These are phyloP conservation scores for Coemansia reversa DNA, from an alignment of 192 early-diverging fungal genomes.

Conservation along the genomic window DNA sequence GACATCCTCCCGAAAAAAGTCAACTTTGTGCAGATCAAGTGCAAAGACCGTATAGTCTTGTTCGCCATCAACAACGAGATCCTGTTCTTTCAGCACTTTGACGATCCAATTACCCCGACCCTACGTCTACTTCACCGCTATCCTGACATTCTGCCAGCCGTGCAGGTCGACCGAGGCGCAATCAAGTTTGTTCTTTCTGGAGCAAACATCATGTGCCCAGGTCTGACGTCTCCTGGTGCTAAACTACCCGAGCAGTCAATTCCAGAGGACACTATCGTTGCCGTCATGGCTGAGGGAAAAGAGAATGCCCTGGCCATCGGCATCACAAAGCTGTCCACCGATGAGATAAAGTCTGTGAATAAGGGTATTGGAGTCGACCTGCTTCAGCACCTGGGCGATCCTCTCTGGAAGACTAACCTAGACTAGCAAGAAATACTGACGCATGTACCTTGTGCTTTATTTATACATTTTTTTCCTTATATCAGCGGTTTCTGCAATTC, in stretches of 20 bases:
- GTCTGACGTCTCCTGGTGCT: slow-evolving; percentile 91
- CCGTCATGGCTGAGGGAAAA: slow-evolving; percentile 94
- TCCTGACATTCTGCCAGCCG: slow-evolving; percentile 84
- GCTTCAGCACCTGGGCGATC: slow-evolving; percentile 85
- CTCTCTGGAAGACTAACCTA: slow-evolving; percentile 66
- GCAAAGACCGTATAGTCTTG: slow-evolving; percentile 86
- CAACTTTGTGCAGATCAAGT: slow-evolving; percentile 82
- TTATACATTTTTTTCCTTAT: slow-evolving; percentile 5
- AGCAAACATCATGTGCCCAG: slow-evolving; percentile 99
- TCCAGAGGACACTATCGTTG: slow-evolving; percentile 71
- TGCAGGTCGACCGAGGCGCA: slow-evolving; percentile 95
- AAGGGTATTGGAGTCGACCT: slow-evolving; percentile 90
- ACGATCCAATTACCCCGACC: slow-evolving; percentile 86
- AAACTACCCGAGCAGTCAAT: slow-evolving; percentile 71
- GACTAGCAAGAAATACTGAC: slow-evolving; percentile 8
- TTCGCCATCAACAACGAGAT: slow-evolving; percentile 80
- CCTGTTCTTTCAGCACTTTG: slow-evolving; percentile 94
- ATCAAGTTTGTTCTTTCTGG: slow-evolving; percentile 97
- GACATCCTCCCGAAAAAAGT: slow-evolving; percentile 97
- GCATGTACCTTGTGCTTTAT: neutral
- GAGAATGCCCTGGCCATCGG: slow-evolving; percentile 92
- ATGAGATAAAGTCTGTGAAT: slow-evolving; percentile 88
- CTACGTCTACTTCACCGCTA: slow-evolving; percentile 89
- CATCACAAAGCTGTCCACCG: slow-evolving; percentile 79
- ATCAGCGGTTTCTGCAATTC: neutral